Base-by-base conservation (phyloP, 2,329 filamentous ascomycete species). In the Pestalotiopsis sp. region DNA sequence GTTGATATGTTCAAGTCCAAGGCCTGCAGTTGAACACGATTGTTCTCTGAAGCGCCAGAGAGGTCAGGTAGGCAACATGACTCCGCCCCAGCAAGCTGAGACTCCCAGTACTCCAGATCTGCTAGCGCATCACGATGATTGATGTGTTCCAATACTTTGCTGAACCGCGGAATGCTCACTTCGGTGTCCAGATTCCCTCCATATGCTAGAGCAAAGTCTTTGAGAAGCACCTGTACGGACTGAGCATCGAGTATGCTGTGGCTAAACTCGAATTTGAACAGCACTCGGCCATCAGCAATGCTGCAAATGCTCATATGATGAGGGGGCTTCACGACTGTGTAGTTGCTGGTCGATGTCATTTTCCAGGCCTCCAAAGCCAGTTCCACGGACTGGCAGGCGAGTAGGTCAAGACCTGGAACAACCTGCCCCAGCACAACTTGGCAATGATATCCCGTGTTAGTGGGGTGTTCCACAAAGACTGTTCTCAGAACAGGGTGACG, bases 401-500 rank as follows among this genome's bases (percentile, higher is more conserved):
- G 36, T 14, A 66, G 45, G 17, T 62, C 49, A 13, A 65, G 36
- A 11, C 27, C 62, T 9, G 67, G 67, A 3, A 59, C 11, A n/a
- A 66, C 25, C 6, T 41, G 52, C 17, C 20, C 36, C 6, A 68
- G 20, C 0, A 68, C 67, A 11, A 68, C 67, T 31, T 68, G 67
- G 2, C 36, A 58, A 52, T 66, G 64, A 41, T 68, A 66, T 3
- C 67, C 67, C 5, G 63, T 65, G 17, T 63, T 45, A 7, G 58
- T 68, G 3, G 67, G 63, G 25, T 68, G 67, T 3, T 65, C 67
- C 27, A 68, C 64, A n/a, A 68, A 66, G 12, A 65, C 63, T 11
- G 27, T 66, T 14, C 67, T 59, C 41, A 68, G 14, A 3, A 57
- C 39, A 4, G 67, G 61, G 23, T 68, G 67, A 9, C 67, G 38